Evolutionary conservation across 2,329 filamentous ascomycete genomes (phyloP), one percentile per base, ranked within the genome.

Genomic region (Penicillium paneum): DNA sequence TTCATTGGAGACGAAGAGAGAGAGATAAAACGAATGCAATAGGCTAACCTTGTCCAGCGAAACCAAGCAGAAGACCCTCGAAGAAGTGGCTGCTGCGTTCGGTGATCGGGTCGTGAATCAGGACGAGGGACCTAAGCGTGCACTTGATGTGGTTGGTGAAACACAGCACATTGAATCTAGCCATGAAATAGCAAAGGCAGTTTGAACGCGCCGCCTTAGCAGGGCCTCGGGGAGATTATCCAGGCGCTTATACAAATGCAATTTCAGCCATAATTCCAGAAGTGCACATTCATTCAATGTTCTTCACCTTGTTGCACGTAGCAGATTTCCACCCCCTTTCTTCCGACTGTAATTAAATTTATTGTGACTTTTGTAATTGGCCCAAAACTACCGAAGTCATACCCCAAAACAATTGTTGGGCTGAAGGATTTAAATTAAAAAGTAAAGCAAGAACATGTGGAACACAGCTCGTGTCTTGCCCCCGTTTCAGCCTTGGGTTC

Each of bases 61-160:
- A 61, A 80, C 78, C 0, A 78, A 76, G 50, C 71, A 73, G 35
- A 78, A 78, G 60, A 78, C 76, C 0, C 68, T 80, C 0, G 78
- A 80, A 61, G 78, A 79, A 58, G 77, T 80, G 50, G 78, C 78
- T 0, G 75, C 76, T 1, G 71, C 77, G 0, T 80, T 80, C 56
- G 77, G 78, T 26, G 78, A 80, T 54, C 71, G 72, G 36, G 74
- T 80, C 6, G 71, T 80, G 34, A 49, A 52, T 24, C 54, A 61
- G 8, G 68, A 68, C 17, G 64, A 64, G 38, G 57, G 42, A 12
- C 58, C 66, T 26, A 66, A 63, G n/a, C 59, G 64, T 12, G 54
- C 62, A 53, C 67, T 63, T 3, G 54, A 58, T 31, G 62, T 66
- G 19, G 63, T 62, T 49, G 61, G 60, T n/a, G 50, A 66, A 24